Evolutionary conservation across 164 flowering plant genomes (phyloP), one percentile per base, ranked within the genome.

Genomic region (Stephania cephalantha): DNA sequence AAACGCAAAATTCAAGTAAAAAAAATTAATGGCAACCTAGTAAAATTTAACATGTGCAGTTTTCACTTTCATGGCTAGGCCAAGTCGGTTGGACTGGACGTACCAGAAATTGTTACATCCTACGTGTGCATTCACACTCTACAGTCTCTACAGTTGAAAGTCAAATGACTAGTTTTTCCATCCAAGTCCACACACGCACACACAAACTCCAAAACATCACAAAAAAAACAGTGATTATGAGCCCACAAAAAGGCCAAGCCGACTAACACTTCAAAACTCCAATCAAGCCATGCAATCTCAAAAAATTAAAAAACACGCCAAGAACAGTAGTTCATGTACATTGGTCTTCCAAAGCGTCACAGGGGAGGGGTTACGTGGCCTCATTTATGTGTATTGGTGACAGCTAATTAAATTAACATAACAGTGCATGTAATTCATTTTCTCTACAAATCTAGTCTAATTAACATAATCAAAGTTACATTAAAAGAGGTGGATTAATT

Each of bases 301-400:
- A 25, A 50, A 50, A 50, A 2, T 9, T 10, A 50, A 50, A 15
- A 48, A 48, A 48, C 53, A 12, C 53, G 25, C 25, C 50, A 6
- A 46, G 9, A 12, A 8, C 53, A 48, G 50, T 8, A 12, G 9
- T 48, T 20, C 4, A 20, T 58, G 22, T n/a, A 13, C 42, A 13
- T 12, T 25, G 63, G 70, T 71, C 63, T n/a, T 50, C 35, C 53
- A 71, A 77, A 35, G 71, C 53, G 71, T 66, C 74, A 71, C 18
- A 18, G 7, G 61, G 20, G 61, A 78, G 74, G 69, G 66, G 66
- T 61, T 78, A 84, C 88, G 90, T 87, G 90, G 82, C 86, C 55
- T 50, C 15, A 18, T 0, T 11, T 11, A 35, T 29, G 25, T 25
- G 42, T 22, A 61, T 74, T 80, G 81, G 42, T 44, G 81, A 83